phyloP scores from a whole-genome alignment of 768 basidiomycete genomes.

The Lyophyllum decastes region DNA sequence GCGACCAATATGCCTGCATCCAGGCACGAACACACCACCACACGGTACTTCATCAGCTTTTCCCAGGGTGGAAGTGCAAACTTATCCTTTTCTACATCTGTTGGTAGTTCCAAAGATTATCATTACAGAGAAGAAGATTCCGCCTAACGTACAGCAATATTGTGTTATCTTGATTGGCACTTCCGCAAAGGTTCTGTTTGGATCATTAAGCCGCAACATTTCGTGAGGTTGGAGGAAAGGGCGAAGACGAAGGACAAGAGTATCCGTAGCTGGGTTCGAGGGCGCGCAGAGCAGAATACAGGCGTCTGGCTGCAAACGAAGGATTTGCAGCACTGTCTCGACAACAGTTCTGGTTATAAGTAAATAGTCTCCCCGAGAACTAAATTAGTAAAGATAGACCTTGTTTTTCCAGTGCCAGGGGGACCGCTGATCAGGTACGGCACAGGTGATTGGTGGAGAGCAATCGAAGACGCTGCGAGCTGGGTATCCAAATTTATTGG shows the following conservation, averaged over 20 bases:
- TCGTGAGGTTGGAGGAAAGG: conserved; percentile 38
- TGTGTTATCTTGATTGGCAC: conserved; percentile 45
- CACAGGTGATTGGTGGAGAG: conserved; percentile 43
- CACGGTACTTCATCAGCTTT: conserved; percentile 44
- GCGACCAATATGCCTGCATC: conserved; percentile 46
- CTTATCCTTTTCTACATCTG: conserved; percentile 48
- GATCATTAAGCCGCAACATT: conserved; percentile 50
- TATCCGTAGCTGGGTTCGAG: conserved; percentile 54
- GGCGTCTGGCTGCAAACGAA: conserved; percentile 45
- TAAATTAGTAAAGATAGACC: conserved; percentile 23
- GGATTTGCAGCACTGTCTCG: conserved; percentile 50
- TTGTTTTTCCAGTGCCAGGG: conserved; percentile 56
- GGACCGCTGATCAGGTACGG: conserved; percentile 52
- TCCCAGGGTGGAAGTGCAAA: conserved; percentile 49
- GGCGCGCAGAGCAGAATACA: conserved; percentile 52
- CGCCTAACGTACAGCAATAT: conserved; percentile 42
- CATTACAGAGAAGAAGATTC: neutral
- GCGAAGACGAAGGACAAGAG: conserved; percentile 42
- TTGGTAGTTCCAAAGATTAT: neutral
- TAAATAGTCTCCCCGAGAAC: neutral
- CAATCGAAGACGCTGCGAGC: conserved; percentile 44
- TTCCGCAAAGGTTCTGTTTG: conserved; percentile 50
- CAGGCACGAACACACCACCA: conserved; percentile 47
- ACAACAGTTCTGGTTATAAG: conserved; percentile 40
- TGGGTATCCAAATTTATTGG: conserved; percentile 15